Evolutionary conservation across 352 stramenopile species (phyloP).

Genomic region (Nothophytophthora sp.): DNA sequence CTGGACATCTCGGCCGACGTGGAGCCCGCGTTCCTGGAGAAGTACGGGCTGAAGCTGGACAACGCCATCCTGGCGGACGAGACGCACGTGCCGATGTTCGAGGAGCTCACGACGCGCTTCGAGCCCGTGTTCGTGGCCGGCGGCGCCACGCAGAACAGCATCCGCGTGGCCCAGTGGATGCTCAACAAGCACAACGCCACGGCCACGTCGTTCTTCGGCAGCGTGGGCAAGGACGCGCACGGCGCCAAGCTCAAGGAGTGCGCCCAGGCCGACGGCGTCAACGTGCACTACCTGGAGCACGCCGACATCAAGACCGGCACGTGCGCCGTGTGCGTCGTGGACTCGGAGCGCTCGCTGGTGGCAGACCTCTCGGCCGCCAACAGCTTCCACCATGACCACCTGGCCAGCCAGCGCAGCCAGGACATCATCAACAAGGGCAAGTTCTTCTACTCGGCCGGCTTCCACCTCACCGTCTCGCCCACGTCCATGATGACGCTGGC

Average conservation of each 20-base stretch:
- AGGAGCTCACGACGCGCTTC: slow-evolving; percentile 91
- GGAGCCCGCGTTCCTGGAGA: slow-evolving; percentile 93
- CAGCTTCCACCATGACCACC: slow-evolving; percentile 95
- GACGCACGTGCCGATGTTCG: slow-evolving; percentile 97
- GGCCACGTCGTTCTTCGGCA: slow-evolving; percentile 96
- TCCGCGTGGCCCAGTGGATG: slow-evolving; percentile 99
- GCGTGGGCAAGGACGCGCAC: slow-evolving; percentile 96
- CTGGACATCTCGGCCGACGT: slow-evolving; percentile 98
- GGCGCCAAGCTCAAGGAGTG: slow-evolving; percentile 93
- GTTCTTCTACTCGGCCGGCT: slow-evolving; percentile 98
- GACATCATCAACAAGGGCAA: slow-evolving; percentile 94
- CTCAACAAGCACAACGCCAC: slow-evolving; percentile 83
- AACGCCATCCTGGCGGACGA: slow-evolving; percentile 99
- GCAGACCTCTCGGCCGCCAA: slow-evolving; percentile 98
- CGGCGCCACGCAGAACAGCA: slow-evolving; percentile 99
- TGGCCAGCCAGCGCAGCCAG: slow-evolving; percentile 89
- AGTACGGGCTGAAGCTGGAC: slow-evolving; percentile 96
- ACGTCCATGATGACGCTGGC: slow-evolving; percentile 92
- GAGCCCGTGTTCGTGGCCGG: slow-evolving; percentile 97
- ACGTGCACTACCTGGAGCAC: slow-evolving; percentile 98
- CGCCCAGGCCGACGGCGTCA: slow-evolving; percentile 94
- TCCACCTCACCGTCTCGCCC: slow-evolving; percentile 98
- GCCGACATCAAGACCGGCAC: slow-evolving; percentile 93
- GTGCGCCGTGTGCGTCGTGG: slow-evolving; percentile 97
- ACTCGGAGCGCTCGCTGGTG: slow-evolving; percentile 96